Percentiles rank a stretch among this genome's conserved stretches.
These are phyloP conservation scores for Pseudopyrenochaeta lycopersici DNA, from an alignment of 2,329 filamentous ascomycete species.

Conservation along the genomic window DNA sequence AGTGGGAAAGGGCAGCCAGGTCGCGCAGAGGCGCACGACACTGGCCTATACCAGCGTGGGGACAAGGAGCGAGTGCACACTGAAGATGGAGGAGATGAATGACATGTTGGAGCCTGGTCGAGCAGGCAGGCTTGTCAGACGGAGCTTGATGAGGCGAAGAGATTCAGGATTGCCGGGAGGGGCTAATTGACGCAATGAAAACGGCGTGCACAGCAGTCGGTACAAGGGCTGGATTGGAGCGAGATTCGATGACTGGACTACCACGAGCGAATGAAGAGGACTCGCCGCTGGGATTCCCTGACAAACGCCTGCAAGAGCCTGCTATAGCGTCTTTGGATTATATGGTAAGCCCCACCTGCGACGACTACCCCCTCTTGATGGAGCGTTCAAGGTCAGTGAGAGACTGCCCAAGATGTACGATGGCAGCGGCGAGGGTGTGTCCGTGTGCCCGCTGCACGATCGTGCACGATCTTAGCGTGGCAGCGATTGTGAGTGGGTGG, in stretches of 20 bases:
- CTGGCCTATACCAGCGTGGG: constrained; percentile 11
- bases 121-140: constrained; percentile 20
- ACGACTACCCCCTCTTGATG: background rate
- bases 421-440: background rate
- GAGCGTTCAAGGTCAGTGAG: background rate
- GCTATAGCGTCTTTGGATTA: constrained; percentile 1
- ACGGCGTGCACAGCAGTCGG: constrained; percentile 15
- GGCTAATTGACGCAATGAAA: constrained; percentile 17
- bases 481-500: background rate
- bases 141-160: constrained; percentile 7
- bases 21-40: constrained; percentile 8
- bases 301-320: constrained; percentile 7
- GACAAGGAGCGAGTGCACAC: constrained; percentile 11
- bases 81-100: constrained; percentile 8
- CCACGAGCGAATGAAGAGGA: constrained; percentile 17
- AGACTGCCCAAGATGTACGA: background rate
- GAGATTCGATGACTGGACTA: constrained; percentile 9
- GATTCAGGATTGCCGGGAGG: constrained; percentile 11
- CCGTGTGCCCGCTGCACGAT: background rate
- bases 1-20: constrained; percentile 2
- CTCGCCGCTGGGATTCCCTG: constrained; percentile 18
- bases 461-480: constrained; percentile 2
- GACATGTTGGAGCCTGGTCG: constrained; percentile 28
- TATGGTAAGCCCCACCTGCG: background rate
- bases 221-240: constrained; percentile 18